These are phyloP conservation scores for Astrothelium subdiscretum DNA, from an alignment of 495 filamentous ascomycete species.

Conservation along the genomic window DNA sequence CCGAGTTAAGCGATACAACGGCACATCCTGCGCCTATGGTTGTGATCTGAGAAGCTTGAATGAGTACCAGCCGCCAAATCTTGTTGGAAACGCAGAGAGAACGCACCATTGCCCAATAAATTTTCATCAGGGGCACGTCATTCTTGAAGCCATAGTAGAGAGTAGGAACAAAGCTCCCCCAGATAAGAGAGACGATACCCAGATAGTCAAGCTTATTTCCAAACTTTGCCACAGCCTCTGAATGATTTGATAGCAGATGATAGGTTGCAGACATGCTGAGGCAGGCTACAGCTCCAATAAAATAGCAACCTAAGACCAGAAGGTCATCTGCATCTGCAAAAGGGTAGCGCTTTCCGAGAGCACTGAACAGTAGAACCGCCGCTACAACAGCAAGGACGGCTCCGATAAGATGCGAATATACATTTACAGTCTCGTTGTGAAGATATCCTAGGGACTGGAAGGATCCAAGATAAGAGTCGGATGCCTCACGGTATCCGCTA, in stretches of 20 bases:
- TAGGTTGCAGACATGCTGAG: slow-evolving; percentile 79
- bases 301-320: slow-evolving; percentile 65
- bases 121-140: slow-evolving; percentile 43
- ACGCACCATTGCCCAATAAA: slow-evolving; percentile 65
- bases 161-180: slow-evolving; percentile 76
- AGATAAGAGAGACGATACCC: slow-evolving; percentile 80
- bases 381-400: slow-evolving; percentile 37
- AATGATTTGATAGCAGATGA: slow-evolving; percentile 61
- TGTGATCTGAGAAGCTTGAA: slow-evolving; percentile 62
- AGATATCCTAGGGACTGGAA: slow-evolving; percentile 56
- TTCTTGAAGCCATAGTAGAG: slow-evolving; percentile 82
- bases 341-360: slow-evolving; percentile 53
- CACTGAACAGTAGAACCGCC: slow-evolving; percentile 33
- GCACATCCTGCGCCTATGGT: slow-evolving; percentile 64
- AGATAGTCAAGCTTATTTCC: slow-evolving; percentile 78
- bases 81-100: not conserved
- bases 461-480: slow-evolving; percentile 51
- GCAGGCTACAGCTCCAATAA: slow-evolving; percentile 61
- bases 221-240: slow-evolving; percentile 41
- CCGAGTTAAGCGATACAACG: slow-evolving; percentile 60
- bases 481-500: slow-evolving; percentile 58
- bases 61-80: not conserved
- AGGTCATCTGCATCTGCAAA: slow-evolving; percentile 54
- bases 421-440: slow-evolving; percentile 96
- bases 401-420: slow-evolving; percentile 75